Conservation (phyloP, 352 stramenopile genomes). For the Pythium utonaiense region DNA sequence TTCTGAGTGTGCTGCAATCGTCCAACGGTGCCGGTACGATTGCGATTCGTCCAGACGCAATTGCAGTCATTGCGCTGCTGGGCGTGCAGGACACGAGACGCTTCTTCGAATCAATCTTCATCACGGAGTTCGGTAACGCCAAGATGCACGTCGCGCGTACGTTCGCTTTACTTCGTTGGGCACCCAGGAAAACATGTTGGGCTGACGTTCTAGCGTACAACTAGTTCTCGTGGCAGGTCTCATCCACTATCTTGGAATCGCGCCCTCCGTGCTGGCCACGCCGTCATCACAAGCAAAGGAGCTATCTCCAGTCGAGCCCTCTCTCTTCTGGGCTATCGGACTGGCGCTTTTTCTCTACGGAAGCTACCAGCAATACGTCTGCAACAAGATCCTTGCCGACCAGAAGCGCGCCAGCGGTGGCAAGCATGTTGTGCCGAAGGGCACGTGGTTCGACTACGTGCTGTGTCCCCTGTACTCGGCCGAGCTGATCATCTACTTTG, state of each 20-base stretch:
- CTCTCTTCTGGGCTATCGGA: slow-evolving; percentile 22
- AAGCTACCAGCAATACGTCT: slow-evolving; percentile 56
- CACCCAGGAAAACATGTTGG: too few relatives aligned
- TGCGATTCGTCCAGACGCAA: slow-evolving; percentile 34
- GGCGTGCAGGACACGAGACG: slow-evolving; percentile 46
- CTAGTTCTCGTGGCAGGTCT: slow-evolving; percentile 50
- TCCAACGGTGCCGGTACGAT: slow-evolving; percentile 3
- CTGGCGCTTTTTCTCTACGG: slow-evolving; percentile 39
- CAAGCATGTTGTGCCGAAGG: slow-evolving; percentile 50
- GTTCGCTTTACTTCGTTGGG: too few relatives aligned
- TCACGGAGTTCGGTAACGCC: slow-evolving; percentile 64
- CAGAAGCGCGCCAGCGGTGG: slow-evolving; percentile 50
- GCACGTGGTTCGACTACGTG: slow-evolving; percentile 65
- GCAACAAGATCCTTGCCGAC: slow-evolving; percentile 50
- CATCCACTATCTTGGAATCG: slow-evolving; percentile 58
- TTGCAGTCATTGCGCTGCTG: slow-evolving; percentile 50
- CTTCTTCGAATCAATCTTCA: slow-evolving; percentile 53
- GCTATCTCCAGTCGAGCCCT: slow-evolving; percentile 17
- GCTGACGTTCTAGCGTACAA: not conserved
- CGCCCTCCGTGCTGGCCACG: slow-evolving; percentile 38
- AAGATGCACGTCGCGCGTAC: slow-evolving; percentile 52
- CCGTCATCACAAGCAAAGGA: not conserved
- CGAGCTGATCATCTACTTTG: slow-evolving; percentile 62
- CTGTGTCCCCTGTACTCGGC: slow-evolving; percentile 60
- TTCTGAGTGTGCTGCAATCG: slow-evolving; percentile 36